Evolutionary conservation across 257 asterid species (phyloP).

Genomic region (Lycium barbarum): DNA sequence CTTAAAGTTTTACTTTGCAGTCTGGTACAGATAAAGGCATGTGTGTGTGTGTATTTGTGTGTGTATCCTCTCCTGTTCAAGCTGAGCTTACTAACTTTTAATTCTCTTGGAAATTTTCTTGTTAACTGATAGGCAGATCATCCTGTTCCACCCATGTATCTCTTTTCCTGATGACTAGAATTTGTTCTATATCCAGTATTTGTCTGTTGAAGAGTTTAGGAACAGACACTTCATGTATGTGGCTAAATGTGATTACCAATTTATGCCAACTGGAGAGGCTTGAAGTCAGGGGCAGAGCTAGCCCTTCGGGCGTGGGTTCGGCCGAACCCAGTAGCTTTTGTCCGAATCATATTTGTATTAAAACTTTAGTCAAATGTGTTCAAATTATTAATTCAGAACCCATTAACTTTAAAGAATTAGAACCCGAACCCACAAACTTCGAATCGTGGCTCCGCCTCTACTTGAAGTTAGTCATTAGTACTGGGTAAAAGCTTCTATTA

Average conservation of each 20-base stretch:
- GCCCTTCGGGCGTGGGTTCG: no score
- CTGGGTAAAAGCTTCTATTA: conserved; percentile 12
- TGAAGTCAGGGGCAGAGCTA: background rate
- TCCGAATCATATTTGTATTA: no score
- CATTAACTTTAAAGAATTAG: no score
- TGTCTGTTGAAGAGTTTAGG: background rate
- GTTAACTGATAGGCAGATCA: background rate
- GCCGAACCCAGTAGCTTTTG: no score
- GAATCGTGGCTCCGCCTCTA: no score
- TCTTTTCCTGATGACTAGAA: background rate
- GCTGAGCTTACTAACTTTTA: background rate
- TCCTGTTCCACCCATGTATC: background rate
- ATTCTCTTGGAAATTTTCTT: background rate
- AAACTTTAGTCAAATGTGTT: no score
- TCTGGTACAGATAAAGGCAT: conserved; percentile 2
- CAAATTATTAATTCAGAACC: no score
- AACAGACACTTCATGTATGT: background rate
- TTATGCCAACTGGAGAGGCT: background rate
- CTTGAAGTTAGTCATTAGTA: background rate
- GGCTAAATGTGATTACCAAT: conserved; percentile 22
- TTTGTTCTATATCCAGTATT: background rate
- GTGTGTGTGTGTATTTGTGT: background rate
- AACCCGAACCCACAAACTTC: no score
- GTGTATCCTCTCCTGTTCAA: background rate
- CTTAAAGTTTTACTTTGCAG: background rate